These are phyloP conservation scores for Colletotrichum spinosum DNA, from an alignment of 2,329 filamentous ascomycete genomes.

Conservation along the genomic window DNA sequence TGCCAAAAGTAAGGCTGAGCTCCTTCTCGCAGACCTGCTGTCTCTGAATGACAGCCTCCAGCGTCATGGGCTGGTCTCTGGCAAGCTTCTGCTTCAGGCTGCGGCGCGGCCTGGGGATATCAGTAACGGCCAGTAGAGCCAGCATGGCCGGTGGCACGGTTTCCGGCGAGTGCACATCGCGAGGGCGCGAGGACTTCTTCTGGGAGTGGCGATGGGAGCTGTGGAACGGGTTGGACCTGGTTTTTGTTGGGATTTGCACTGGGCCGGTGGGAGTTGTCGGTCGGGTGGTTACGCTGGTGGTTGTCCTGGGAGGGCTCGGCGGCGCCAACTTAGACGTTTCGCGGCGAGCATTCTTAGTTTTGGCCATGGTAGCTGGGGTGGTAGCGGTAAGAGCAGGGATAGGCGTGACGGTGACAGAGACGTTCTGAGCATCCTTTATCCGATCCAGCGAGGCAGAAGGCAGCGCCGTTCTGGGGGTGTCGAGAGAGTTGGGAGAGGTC, in stretches of 20 bases:
- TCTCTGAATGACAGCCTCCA: slow-evolving; percentile 66
- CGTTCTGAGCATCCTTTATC: slow-evolving; percentile 40
- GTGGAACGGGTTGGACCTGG: slow-evolving; percentile 51
- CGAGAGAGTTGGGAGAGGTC: slow-evolving; percentile 13
- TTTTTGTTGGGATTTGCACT: slow-evolving; percentile 65
- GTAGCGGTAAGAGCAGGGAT: slow-evolving; percentile 33
- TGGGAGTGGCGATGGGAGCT: slow-evolving; percentile 53
- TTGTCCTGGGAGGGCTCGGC: slow-evolving; percentile 38
- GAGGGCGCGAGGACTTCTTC: slow-evolving; percentile 48
- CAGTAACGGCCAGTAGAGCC: slow-evolving; percentile 70
- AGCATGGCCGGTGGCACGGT: slow-evolving; percentile 69
- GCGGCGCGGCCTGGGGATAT: slow-evolving; percentile 64
- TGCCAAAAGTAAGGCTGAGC: slow-evolving; percentile 64
- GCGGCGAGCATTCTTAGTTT: slow-evolving; percentile 38
- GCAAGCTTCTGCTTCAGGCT: slow-evolving; percentile 44
- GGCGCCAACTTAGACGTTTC: slow-evolving; percentile 38
- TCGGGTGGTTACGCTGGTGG: slow-evolving; percentile 38
- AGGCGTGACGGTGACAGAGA: slow-evolving; percentile 37
- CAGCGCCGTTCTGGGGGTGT: slow-evolving; percentile 33
- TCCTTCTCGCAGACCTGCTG: slow-evolving; percentile 69
- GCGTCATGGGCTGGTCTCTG: slow-evolving; percentile 55
- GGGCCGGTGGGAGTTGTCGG: slow-evolving; percentile 57
- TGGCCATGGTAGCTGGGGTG: slow-evolving; percentile 38
- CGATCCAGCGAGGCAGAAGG: slow-evolving; percentile 35
- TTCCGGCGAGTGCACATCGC: slow-evolving; percentile 63